Conservation (phyloP, 768 basidiomycete species). For the Sutorius australiensis region DNA sequence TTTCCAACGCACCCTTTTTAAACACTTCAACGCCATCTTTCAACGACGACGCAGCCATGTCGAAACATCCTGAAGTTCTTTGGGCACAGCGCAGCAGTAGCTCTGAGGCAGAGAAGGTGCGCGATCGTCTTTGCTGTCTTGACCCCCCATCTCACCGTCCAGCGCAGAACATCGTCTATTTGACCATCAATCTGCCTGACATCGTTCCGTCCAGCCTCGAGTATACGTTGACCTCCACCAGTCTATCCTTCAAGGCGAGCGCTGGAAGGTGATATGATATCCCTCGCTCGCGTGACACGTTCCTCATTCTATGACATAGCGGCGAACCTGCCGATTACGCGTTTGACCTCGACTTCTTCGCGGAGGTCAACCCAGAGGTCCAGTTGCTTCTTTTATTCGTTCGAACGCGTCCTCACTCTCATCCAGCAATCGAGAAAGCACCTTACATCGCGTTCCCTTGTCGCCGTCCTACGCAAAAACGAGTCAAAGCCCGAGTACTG, state of each 20-base stretch:
- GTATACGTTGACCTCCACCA: constrained; percentile 54
- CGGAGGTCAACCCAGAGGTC: constrained; percentile 75
- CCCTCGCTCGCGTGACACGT: background rate
- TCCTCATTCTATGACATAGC: constrained; percentile 17
- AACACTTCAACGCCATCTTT: background rate
- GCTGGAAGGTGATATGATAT: constrained; percentile 52
- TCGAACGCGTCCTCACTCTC: constrained; percentile 1
- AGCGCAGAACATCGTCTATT: constrained; percentile 74
- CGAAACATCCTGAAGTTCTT: constrained; percentile 77
- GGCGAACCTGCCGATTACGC: constrained; percentile 60
- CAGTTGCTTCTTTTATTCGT: background rate
- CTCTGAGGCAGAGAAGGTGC: constrained; percentile 62
- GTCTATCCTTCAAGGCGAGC: constrained; percentile 61
- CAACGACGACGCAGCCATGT: constrained; percentile 31
- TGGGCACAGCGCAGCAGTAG: constrained; percentile 93
- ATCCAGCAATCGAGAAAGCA: constrained; percentile 38
- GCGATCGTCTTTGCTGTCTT: constrained; percentile 4
- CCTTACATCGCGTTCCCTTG: constrained; percentile 65
- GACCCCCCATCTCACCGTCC: background rate
- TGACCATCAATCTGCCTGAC: constrained; percentile 82
- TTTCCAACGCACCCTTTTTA: constrained; percentile 23
- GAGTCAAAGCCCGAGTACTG: constrained; percentile 74
- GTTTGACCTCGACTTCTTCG: constrained; percentile 74
- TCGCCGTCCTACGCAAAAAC: constrained; percentile 77
- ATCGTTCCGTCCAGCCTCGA: constrained; percentile 56